These are phyloP conservation scores for Posidonia oceanica DNA, from an alignment of 116 monocot genomes.

Conservation along the genomic window DNA sequence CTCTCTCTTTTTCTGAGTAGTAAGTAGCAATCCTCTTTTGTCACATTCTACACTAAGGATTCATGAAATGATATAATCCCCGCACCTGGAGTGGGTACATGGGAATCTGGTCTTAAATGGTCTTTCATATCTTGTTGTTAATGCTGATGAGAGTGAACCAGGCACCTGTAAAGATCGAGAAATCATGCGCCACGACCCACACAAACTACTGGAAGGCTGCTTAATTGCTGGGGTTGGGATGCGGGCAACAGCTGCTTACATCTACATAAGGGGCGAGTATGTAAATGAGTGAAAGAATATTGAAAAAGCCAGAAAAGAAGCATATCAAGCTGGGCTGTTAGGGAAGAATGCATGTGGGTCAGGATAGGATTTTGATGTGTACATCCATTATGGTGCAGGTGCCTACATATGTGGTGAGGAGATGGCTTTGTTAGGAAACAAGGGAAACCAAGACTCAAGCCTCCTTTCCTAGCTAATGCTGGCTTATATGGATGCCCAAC, in stretches of 20 bases:
- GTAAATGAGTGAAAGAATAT: constrained; percentile 74
- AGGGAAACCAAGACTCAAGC: constrained; percentile 92
- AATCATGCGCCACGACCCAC: constrained; percentile 96
- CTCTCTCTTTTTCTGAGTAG: not conserved
- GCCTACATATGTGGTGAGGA: constrained; percentile 98
- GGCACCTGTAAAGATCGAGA: constrained; percentile 96
- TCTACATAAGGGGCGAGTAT: constrained; percentile 93
- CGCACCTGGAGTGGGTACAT: too few relatives aligned
- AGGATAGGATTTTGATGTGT: constrained; percentile 89
- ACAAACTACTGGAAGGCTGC: constrained; percentile 95
- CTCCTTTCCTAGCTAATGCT: constrained; percentile 94
- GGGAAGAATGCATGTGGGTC: constrained; percentile 98
- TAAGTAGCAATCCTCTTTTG: too few relatives aligned
- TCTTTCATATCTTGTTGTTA: constrained; percentile 97
- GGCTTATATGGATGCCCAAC: constrained; percentile 95
- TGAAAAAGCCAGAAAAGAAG: constrained; percentile 85
- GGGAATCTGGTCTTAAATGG: constrained; percentile 92
- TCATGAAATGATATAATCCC: too few relatives aligned
- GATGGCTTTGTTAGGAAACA: constrained; percentile 85
- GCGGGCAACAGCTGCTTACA: constrained; percentile 90
- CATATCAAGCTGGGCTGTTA: constrained; percentile 72
- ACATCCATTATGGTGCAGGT: constrained; percentile 92
- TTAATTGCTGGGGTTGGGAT: constrained; percentile 94
- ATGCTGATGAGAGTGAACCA: constrained; percentile 97
- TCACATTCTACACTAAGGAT: too few relatives aligned